Base-by-base conservation (phyloP, 148 eudicot genomes). In the Rhododendron ovatum region DNA sequence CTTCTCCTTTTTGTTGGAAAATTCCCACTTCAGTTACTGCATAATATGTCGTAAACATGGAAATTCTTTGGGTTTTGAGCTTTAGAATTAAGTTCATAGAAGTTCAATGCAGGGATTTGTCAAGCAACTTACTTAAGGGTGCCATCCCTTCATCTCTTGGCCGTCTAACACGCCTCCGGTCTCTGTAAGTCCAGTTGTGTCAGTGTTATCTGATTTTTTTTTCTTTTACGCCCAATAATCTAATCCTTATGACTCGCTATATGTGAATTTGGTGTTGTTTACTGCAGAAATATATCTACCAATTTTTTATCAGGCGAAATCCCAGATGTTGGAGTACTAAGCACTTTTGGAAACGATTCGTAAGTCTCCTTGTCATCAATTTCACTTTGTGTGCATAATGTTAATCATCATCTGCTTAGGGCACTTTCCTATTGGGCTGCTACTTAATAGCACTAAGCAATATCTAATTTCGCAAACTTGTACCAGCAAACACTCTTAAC, bases 271-370 rank as follows among this genome's bases (percentile, higher is more conserved):
- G 45, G 45, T 87, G 41, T 26, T 51, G 30, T 71, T 84, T 86
- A 41, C 55, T 84, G 82, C 90, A 97, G 99, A 90, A 97, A 97
- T 79, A 88, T 97, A 90, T 96, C 98, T n/a, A 87, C 99, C 55
- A 95, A 97, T 84, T 97, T 97, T 90, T 92, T 97, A 85, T 92
- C 95, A 9, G 98, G 99, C 20, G 99, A 95, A 91, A 93, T 97
- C 71, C 99, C 98, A 43, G 95, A 95, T 88, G 88, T 93, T 55
- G 98, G 98, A 88, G 90, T 91, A 65, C 91, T 97, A 17, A 94
- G 98, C 90, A 90, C 90, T 24, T 97, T 97, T 71, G 91, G 93
- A 41, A 93, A 86, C 88, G 86, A 88, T 12, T 94, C 99, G 98
- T 97, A 91, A 89, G 98, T 91, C 24, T 51, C 45, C 55, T 89